phyloP scores from a whole-genome alignment of 495 filamentous ascomycete species.

The Thermothielavioides terrestris region DNA sequence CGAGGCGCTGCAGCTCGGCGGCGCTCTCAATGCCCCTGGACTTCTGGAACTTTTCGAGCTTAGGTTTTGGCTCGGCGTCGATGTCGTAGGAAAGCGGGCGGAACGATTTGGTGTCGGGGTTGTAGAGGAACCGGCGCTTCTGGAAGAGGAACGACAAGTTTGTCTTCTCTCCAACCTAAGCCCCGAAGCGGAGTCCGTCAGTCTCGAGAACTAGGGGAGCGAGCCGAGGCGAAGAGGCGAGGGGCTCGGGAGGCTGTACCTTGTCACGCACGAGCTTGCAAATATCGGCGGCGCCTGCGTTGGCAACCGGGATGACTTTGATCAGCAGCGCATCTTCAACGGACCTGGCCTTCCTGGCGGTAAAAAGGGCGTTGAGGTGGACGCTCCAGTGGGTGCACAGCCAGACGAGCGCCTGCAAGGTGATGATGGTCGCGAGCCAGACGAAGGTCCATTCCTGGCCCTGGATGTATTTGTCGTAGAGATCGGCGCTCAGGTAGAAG shows the following conservation, averaged over 20 bases:
- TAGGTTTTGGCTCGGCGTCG: conserved; percentile 73
- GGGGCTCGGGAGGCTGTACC: too few relatives aligned
- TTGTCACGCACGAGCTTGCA: conserved; percentile 68
- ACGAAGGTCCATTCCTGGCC: conserved; percentile 96
- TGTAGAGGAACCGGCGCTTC: conserved; percentile 91
- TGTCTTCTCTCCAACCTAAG: conserved; percentile 55
- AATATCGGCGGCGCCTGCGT: conserved; percentile 85
- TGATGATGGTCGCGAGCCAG: conserved; percentile 79
- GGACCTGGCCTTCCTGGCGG: conserved; percentile 59
- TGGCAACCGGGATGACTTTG: conserved; percentile 85
- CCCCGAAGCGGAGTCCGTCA: neutral
- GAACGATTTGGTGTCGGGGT: conserved; percentile 59
- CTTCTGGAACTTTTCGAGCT: conserved; percentile 66
- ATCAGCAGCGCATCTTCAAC: conserved; percentile 75
- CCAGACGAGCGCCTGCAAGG: conserved; percentile 81
- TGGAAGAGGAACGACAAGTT: conserved; percentile 92
- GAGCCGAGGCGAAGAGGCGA: neutral
- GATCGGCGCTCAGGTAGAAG: conserved; percentile 69
- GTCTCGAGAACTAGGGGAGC: neutral
- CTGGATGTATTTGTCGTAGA: conserved; percentile 82
- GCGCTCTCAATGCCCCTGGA: conserved; percentile 61
- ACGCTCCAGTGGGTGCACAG: conserved; percentile 97
- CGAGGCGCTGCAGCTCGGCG: conserved; percentile 64
- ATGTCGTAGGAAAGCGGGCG: conserved; percentile 75
- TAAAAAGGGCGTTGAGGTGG: conserved; percentile 73